phyloP scores from a whole-genome alignment of 257 asterid genomes.

The Ilex asprella region DNA sequence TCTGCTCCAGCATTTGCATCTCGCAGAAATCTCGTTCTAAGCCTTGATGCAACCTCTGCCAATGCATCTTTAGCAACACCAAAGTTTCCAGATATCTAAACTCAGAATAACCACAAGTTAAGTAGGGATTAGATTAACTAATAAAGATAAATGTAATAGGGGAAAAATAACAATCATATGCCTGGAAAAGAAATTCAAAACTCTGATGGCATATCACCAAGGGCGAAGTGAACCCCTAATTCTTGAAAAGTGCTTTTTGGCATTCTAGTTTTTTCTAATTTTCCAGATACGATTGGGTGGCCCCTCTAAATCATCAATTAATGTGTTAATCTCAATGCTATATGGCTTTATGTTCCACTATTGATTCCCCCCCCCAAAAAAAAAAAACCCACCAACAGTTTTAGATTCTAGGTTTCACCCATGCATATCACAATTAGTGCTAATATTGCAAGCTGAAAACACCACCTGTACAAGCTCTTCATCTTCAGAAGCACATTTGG shows the following conservation, averaged over 20 bases:
- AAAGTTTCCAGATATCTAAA: slow-evolving; percentile 64
- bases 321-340: neutral
- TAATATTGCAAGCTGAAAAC: neutral
- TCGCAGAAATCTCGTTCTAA: slow-evolving; percentile 57
- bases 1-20: slow-evolving; percentile 47
- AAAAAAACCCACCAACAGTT: no score
- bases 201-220: no score
- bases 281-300: neutral
- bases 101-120: neutral
- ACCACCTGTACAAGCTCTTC: slow-evolving; percentile 95
- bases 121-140: neutral
- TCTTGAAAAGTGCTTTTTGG: no score
- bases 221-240: no score
- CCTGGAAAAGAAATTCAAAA: neutral
- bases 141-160: neutral
- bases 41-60: slow-evolving; percentile 70
- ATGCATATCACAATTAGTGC: slow-evolving; percentile 5
- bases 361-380: no score
- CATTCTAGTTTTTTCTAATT: no score
- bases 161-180: slow-evolving; percentile 3
- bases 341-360: neutral
- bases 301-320: neutral
- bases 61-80: slow-evolving; percentile 74
- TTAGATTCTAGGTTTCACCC: no score
- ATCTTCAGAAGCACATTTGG: slow-evolving; percentile 63